These are phyloP conservation scores for Leishmania aethiopica DNA, from an alignment of 208 protist species.

Conservation along the genomic window DNA sequence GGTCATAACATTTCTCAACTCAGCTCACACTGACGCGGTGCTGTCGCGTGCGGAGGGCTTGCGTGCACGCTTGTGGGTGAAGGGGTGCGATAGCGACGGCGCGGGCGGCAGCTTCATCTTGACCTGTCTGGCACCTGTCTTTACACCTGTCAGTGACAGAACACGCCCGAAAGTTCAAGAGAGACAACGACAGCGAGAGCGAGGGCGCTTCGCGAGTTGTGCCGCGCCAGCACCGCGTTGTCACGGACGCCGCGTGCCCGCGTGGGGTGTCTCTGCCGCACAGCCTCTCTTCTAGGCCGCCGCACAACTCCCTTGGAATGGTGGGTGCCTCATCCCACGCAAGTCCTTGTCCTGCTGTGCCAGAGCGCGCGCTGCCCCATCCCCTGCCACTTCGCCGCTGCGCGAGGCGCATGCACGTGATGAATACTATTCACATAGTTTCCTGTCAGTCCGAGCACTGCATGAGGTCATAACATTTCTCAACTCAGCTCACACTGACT, in stretches of 20 bases:
- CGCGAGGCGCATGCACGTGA: constrained; percentile 7
- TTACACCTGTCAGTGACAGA: constrained; percentile 8
- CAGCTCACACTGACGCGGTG: constrained; percentile 10
- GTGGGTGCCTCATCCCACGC: background rate
- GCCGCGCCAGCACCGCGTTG: too few species aligned
- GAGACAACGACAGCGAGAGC: too few species aligned
- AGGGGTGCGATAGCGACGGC: constrained; percentile 9
- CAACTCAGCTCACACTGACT: constrained; percentile 17
- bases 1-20: constrained; percentile 15
- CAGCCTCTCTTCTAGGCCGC: too few species aligned
- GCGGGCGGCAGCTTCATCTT: background rate
- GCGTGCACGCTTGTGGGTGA: background rate
- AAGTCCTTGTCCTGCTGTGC: constrained; percentile 20
- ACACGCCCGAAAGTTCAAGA: constrained; percentile 5
- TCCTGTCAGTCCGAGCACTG: constrained; percentile 23
- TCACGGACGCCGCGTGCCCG: too few species aligned
- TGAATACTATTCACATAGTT: constrained; percentile 24
- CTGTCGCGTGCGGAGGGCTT: background rate
- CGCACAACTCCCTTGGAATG: too few species aligned
- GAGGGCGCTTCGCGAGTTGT: too few species aligned
- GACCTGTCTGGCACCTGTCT: constrained; percentile 6
- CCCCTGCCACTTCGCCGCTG: background rate
- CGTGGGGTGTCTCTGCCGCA: too few species aligned
- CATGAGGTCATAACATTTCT: constrained; percentile 15
- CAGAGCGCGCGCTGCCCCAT: background rate